A percentile compares a stretch with the other conserved stretches of the same genome.
Conservation (phyloP, 2,329 filamentous ascomycete species). For the Penicillium sclerotiorum region DNA sequence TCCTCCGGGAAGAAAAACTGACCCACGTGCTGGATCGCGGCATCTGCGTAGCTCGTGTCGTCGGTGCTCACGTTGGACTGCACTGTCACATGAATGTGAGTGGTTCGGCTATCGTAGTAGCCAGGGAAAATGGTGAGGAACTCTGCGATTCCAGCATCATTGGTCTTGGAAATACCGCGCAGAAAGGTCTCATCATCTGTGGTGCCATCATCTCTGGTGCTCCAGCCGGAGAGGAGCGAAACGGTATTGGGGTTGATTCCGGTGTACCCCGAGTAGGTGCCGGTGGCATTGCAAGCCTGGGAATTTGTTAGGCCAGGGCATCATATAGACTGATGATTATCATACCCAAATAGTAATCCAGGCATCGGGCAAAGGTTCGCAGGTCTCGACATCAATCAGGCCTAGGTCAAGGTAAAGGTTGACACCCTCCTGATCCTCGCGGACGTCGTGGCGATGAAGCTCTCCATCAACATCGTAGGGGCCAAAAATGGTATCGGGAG, state of each 20-base stretch:
- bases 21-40: constrained; percentile 35
- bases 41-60: constrained; percentile 27
- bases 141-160: constrained; percentile 48
- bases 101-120: constrained; percentile 46
- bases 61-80: too few relatives aligned
- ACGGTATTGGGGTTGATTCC: constrained; percentile 32
- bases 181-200: constrained; percentile 42
- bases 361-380: constrained; percentile 38
- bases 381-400: constrained; percentile 47
- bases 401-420: constrained; percentile 47
- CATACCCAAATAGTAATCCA: constrained; percentile 49
- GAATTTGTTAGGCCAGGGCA: too few relatives aligned
- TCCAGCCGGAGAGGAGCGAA: too few relatives aligned
- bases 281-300: constrained; percentile 49
- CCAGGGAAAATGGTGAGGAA: constrained; percentile 50
- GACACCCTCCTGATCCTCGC: constrained; percentile 40
- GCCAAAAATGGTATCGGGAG: constrained; percentile 31
- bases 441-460: constrained; percentile 43
- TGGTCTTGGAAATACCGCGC: constrained; percentile 51
- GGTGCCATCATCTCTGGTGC: too few relatives aligned
- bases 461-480: constrained; percentile 43
- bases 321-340: too few relatives aligned
- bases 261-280: constrained; percentile 38
- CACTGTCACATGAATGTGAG: constrained; percentile 52
- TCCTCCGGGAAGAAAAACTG: constrained; percentile 38